These are phyloP conservation scores for Pelargonium exstipulatum DNA, from an alignment of 441 rosid genomes.

Conservation along the genomic window DNA sequence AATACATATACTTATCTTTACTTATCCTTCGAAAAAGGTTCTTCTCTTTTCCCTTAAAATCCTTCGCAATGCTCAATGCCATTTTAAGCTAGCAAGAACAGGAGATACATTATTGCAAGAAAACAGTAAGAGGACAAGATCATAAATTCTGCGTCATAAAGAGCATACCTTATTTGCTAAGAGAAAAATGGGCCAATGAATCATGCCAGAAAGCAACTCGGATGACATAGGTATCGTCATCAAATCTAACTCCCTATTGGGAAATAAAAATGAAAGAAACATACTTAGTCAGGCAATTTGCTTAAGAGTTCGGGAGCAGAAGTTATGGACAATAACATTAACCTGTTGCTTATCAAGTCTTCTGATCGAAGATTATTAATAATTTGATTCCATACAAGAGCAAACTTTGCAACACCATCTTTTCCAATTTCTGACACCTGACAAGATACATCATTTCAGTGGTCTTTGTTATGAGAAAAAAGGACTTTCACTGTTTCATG, in stretches of 20 bases:
- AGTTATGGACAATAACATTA: slow-evolving; percentile 18
- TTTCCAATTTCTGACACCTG: slow-evolving; percentile 49
- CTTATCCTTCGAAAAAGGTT: slow-evolving; percentile 61
- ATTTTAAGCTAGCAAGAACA: slow-evolving; percentile 61
- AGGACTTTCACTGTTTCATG: not conserved
- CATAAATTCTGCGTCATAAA: slow-evolving; percentile 4
- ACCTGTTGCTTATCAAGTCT: slow-evolving; percentile 94
- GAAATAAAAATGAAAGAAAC: slow-evolving; percentile 13
- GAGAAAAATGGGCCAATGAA: slow-evolving; percentile 96
- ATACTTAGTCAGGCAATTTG: slow-evolving; percentile 7
- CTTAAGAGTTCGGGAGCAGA: slow-evolving; percentile 3
- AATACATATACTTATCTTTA: slow-evolving; percentile 83
- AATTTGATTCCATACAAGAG: slow-evolving; percentile 89
- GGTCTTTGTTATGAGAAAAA: slow-evolving; percentile 11
- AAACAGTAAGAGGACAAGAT: slow-evolving; percentile 13
- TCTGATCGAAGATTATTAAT: slow-evolving; percentile 63
- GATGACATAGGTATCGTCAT: slow-evolving; percentile 78
- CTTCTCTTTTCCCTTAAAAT: slow-evolving; percentile 65
- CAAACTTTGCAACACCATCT: slow-evolving; percentile 69
- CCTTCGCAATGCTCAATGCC: slow-evolving; percentile 79
- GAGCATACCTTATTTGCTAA: slow-evolving; percentile 73
- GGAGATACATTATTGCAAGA: slow-evolving; percentile 29
- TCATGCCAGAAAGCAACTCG: slow-evolving; percentile 54
- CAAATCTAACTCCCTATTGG: slow-evolving; percentile 77
- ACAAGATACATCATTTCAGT: slow-evolving; percentile 15